Conservation (phyloP, 768 basidiomycete species). For the Tricholoma terreum region DNA sequence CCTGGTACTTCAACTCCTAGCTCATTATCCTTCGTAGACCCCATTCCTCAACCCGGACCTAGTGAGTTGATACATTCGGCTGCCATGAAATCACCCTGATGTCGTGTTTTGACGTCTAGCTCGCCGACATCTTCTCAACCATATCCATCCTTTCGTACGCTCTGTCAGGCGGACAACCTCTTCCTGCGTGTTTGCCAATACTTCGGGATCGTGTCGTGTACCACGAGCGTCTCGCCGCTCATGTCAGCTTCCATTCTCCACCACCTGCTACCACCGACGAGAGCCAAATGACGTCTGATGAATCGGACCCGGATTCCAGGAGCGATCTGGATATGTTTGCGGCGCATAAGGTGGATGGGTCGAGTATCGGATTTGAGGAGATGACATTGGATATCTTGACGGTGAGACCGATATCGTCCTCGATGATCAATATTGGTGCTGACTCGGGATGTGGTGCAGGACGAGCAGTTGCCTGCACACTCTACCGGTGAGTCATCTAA, state of each 20-base stretch:
- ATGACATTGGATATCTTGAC: constrained; percentile 37
- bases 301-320: constrained; percentile 14
- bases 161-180: constrained; percentile 31
- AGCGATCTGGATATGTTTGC: constrained; percentile 14
- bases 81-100: neutral
- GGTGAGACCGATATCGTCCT: constrained; percentile 21
- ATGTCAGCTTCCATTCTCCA: constrained; percentile 4
- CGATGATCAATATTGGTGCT: neutral
- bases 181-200: constrained; percentile 37
- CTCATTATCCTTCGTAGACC: constrained; percentile 25
- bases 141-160: constrained; percentile 37
- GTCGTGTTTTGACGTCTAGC: constrained; percentile 19
- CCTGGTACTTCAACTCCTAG: neutral
- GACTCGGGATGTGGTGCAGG: constrained; percentile 19
- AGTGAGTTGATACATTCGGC: constrained; percentile 21
- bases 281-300: constrained; percentile 5
- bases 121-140: constrained; percentile 43
- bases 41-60: constrained; percentile 46
- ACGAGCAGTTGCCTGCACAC: constrained; percentile 42
- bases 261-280: neutral
- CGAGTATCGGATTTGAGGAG: constrained; percentile 40
- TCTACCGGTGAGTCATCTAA: constrained; percentile 30
- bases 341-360: constrained; percentile 36
- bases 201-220: constrained; percentile 43
- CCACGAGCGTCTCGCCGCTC: constrained; percentile 33